These are phyloP conservation scores for Piper longum DNA, from an alignment of 164 flowering plant genomes.

Conservation along the genomic window DNA sequence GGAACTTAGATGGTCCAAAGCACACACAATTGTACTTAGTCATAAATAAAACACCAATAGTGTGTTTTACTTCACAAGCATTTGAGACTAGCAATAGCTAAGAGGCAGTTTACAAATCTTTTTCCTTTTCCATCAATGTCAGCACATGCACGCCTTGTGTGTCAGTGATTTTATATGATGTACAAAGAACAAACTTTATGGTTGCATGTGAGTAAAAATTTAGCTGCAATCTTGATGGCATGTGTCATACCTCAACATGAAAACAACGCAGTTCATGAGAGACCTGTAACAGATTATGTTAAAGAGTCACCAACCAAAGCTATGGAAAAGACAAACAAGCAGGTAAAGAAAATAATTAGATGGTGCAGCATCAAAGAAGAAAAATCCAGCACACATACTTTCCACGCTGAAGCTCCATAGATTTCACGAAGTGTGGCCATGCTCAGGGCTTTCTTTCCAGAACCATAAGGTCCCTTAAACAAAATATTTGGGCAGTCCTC, in stretches of 20 bases:
- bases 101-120: too few species aligned
- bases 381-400: slow-evolving; percentile 27
- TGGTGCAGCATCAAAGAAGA: background rate
- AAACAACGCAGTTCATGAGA: slow-evolving; percentile 43
- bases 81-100: too few species aligned
- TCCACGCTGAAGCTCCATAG: slow-evolving; percentile 41
- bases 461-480: slow-evolving; percentile 59
- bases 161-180: too few species aligned
- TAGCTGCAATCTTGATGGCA: background rate
- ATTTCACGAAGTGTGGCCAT: slow-evolving; percentile 53
- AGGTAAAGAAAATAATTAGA: background rate
- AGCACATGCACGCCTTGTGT: too few species aligned
- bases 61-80: too few species aligned
- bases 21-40: too few species aligned
- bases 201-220: too few species aligned
- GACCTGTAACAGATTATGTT: slow-evolving; percentile 22
- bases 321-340: background rate
- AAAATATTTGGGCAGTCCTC: slow-evolving; percentile 42
- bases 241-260: slow-evolving; percentile 33
- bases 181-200: too few species aligned
- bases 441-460: slow-evolving; percentile 49
- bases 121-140: too few species aligned
- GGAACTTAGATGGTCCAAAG: too few species aligned
- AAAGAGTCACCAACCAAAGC: background rate
- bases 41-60: too few species aligned